A percentile compares a stretch with the other conserved stretches of the same genome.
phyloP scores from a whole-genome alignment of 495 filamentous ascomycete genomes.

The Hyaloscypha finlandica region DNA sequence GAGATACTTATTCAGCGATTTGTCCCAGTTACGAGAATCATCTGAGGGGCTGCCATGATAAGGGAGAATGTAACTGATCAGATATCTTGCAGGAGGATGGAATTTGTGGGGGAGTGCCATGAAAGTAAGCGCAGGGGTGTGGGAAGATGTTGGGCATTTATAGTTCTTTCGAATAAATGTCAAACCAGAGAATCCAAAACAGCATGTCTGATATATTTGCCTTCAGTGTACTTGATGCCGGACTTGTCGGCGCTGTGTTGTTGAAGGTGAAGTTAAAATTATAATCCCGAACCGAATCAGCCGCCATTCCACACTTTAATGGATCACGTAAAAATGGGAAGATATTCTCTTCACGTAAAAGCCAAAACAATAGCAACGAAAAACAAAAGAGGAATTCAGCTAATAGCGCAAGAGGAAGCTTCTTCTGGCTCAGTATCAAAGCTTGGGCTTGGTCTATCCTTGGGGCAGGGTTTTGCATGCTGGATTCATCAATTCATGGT shows the following conservation, averaged over 20 bases:
- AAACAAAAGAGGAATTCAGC: background rate
- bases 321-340: background rate
- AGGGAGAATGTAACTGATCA: background rate
- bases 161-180: background rate
- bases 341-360: background rate
- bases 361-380: background rate
- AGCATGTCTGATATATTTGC: background rate
- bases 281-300: background rate
- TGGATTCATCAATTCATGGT: background rate
- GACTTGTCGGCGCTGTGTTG: background rate
- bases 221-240: background rate
- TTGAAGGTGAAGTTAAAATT: conserved; percentile 6
- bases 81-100: background rate
- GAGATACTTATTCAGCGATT: conserved; percentile 42
- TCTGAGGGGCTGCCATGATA: conserved; percentile 27
- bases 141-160: background rate
- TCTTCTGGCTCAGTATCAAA: background rate
- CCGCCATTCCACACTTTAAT: background rate
- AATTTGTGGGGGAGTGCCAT: background rate
- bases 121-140: background rate
- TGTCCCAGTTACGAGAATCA: conserved; percentile 41
- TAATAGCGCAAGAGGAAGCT: background rate
- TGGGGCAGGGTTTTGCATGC: background rate
- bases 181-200: no score
- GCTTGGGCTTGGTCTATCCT: background rate